Evolutionary conservation across 805 yeast genomes (phyloP).

Genomic region (Scheffersomyces amazonensis): DNA sequence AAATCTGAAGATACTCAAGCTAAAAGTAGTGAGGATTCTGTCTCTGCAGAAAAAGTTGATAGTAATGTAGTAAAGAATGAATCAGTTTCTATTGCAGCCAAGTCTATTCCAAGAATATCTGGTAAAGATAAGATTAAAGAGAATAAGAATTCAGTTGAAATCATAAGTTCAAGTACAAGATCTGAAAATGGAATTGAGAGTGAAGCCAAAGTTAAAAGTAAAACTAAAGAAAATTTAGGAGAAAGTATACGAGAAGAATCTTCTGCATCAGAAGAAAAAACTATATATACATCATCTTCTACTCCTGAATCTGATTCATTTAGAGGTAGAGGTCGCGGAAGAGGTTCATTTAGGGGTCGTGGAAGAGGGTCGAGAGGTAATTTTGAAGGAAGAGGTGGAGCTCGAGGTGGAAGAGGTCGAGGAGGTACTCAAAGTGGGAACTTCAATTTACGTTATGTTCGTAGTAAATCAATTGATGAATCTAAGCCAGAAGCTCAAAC

Average conservation of each 20-base stretch:
- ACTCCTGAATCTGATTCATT: neutral
- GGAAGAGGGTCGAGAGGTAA: slow-evolving; percentile 6
- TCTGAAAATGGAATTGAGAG: slow-evolving; percentile 1
- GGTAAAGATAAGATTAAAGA: neutral
- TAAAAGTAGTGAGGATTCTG: neutral
- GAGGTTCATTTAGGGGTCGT: slow-evolving; percentile 5
- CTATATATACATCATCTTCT: neutral
- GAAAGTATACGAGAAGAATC: slow-evolving; percentile 4
- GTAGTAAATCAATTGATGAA: slow-evolving; percentile 8
- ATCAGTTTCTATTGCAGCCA: neutral
- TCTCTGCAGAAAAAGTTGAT: neutral
- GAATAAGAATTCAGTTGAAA: neutral
- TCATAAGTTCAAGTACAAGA: neutral
- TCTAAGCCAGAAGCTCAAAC: neutral
- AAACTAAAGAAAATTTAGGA: slow-evolving; percentile 4
- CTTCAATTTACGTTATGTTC: slow-evolving; percentile 23
- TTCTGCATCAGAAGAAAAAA: neutral
- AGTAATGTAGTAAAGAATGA: neutral
- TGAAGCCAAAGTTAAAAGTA: slow-evolving; percentile 5
- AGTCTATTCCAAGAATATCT: neutral
- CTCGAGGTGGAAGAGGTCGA: slow-evolving; percentile 13
- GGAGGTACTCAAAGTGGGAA: slow-evolving; percentile 13
- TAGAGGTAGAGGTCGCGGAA: slow-evolving; percentile 3
- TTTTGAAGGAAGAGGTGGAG: slow-evolving; percentile 7
- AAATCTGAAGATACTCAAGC: neutral